phyloP scores from a whole-genome alignment of 306 rosid species.

The Vicia faba region DNA sequence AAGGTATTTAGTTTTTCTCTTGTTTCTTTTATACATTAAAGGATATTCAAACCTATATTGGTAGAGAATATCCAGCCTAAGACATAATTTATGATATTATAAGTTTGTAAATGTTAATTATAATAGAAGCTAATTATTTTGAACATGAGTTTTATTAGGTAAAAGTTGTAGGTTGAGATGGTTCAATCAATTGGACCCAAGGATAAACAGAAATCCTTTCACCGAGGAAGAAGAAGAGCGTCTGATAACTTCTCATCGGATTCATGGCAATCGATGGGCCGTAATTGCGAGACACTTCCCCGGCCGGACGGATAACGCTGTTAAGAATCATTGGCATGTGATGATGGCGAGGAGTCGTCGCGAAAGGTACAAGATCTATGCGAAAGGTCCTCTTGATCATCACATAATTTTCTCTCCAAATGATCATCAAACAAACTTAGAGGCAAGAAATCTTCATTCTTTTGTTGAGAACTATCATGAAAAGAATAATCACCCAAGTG shows the following conservation, averaged over 20 bases:
- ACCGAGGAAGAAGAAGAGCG: slow-evolving; percentile 89
- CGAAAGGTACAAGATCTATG: slow-evolving; percentile 57
- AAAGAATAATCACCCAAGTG: slow-evolving; percentile 32
- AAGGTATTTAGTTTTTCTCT: neutral
- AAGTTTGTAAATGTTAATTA: too few relatives aligned
- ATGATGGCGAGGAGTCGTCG: slow-evolving; percentile 82
- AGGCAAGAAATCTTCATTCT: slow-evolving; percentile 37
- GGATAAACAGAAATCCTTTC: slow-evolving; percentile 83
- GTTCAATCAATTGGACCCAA: slow-evolving; percentile 94
- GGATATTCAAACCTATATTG: neutral
- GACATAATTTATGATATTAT: neutral
- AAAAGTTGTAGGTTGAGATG: slow-evolving; percentile 98
- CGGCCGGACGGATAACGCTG: slow-evolving; percentile 92
- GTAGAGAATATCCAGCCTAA: neutral
- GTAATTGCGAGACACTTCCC: slow-evolving; percentile 92
- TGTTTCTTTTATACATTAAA: too few relatives aligned
- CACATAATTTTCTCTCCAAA: slow-evolving; percentile 32
- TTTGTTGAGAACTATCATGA: slow-evolving; percentile 46
- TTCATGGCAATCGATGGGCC: slow-evolving; percentile 94
- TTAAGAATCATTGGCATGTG: slow-evolving; percentile 97
- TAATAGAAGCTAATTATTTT: neutral
- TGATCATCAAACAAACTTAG: slow-evolving; percentile 28
- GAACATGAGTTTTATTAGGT: slow-evolving; percentile 44
- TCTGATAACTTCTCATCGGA: slow-evolving; percentile 68
- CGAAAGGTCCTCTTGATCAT: slow-evolving; percentile 44